Base-by-base conservation (phyloP, 148 eudicot species). In the Agrostemma githago region DNA sequence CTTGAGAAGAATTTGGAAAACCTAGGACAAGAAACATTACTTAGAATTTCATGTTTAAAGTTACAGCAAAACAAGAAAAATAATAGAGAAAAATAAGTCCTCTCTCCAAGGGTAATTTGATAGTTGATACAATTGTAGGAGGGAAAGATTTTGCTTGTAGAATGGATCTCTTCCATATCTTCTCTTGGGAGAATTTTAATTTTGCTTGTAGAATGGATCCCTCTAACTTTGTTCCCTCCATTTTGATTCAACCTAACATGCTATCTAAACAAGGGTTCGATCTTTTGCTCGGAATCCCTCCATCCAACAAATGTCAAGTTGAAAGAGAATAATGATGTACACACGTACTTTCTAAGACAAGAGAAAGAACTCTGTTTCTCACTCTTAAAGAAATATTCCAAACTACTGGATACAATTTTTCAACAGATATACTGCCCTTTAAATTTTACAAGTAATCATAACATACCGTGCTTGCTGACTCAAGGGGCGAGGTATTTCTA, bases 381-480 rank as follows among this genome's bases (percentile, higher is more conserved):
- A 51, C 56, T 51, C 11, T 10, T 51, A 51, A 10, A 60, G 21
- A 60, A 19, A 60, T 8, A 19, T 26, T 19, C 40, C 17, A 64
- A 14, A 42, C 40, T 41, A 40, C 10, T 51, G n/a, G 51, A 44
- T 51, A 51, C 56, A 48, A 48, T 8, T 48, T n/a, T 17, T 8
- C 8, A 60, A 41, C 8, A 66, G 26, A 66, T 38, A 39, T 38
- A 38, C 16, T 2, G 44, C n/a, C 63, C 53, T 75, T 61, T 53
- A 59, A 2, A 76, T 15, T 63, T 66, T 12, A 51, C 58, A 38
- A 74, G 16, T 15, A 10, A 64, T 72, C 7, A 44, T 58, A 42
- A 66, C 89, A 81, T 87, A 93, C 97, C 65, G 71, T 76, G 58
- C 82, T 79, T 74, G 98, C 97, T n/a, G 88, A 84, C 77, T 90